These are phyloP conservation scores for Annona squamosa DNA, from an alignment of 164 flowering plant species.

Conservation along the genomic window DNA sequence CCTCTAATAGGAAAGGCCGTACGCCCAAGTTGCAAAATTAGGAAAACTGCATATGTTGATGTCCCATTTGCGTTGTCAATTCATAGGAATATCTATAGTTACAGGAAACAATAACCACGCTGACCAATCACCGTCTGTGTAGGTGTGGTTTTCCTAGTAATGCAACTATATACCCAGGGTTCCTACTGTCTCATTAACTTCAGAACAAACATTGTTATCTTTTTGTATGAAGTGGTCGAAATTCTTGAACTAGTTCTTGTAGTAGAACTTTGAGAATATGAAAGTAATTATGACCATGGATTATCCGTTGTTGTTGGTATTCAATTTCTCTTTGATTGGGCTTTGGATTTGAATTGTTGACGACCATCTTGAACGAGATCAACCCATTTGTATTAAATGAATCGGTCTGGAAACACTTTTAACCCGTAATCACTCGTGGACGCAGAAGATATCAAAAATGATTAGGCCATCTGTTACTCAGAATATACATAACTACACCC, in stretches of 20 bases:
- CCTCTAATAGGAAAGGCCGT: background rate
- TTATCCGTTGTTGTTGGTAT: background rate
- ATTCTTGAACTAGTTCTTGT: background rate
- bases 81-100: background rate
- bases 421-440: too few relatives aligned
- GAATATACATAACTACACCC: too few relatives aligned
- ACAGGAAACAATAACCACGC: background rate
- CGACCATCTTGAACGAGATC: too few relatives aligned
- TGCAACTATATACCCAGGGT: background rate
- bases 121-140: background rate
- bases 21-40: background rate
- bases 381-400: too few relatives aligned
- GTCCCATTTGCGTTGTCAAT: background rate
- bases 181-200: background rate
- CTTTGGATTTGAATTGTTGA: too few relatives aligned
- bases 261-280: background rate
- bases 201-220: background rate
- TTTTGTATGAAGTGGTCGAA: background rate
- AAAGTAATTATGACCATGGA: too few relatives aligned
- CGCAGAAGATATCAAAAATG: too few relatives aligned
- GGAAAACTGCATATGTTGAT: background rate
- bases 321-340: too few relatives aligned
- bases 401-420: too few relatives aligned
- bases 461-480: too few relatives aligned
- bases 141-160: background rate